Evolutionary conservation across 176 grass and related monocot species (phyloP).

Genomic region (Chloris gayana): DNA sequence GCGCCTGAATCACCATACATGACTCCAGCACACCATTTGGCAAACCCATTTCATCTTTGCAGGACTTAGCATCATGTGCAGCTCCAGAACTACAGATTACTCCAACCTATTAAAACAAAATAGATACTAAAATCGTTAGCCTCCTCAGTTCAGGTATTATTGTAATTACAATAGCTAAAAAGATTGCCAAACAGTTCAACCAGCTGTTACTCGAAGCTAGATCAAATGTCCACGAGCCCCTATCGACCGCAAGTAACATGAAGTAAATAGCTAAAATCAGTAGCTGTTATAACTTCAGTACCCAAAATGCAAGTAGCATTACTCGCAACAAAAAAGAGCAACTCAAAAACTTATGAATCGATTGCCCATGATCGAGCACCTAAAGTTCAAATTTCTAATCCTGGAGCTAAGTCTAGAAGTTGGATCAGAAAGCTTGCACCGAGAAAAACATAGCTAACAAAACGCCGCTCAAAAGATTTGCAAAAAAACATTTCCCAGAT

Average conservation of each 20-base stretch:
- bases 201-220: constrained; percentile 9
- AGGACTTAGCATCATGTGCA: constrained; percentile 14
- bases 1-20: neutral
- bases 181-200: neutral
- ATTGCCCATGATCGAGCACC: constrained; percentile 1
- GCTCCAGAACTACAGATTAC: constrained; percentile 30
- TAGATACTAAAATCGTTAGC: constrained; percentile 14
- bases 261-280: constrained; percentile 26
- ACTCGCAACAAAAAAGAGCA: neutral
- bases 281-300: constrained; percentile 3
- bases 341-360: neutral
- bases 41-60: constrained; percentile 26
- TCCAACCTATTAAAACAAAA: constrained; percentile 43
- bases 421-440: constrained; percentile 38
- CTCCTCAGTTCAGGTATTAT: constrained; percentile 4
- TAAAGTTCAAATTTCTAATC: constrained; percentile 31
- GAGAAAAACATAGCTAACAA: constrained; percentile 27
- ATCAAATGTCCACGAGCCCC: constrained; percentile 23
- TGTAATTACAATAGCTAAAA: constrained; percentile 12
- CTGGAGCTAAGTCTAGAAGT: neutral
- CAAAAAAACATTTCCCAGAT: constrained; percentile 43
- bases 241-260: constrained; percentile 13
- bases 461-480: constrained; percentile 15
- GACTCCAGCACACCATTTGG: constrained; percentile 7
- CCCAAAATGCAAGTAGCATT: constrained; percentile 3